Conservation (phyloP, 176 grass and related monocot species). For the Zoysia pacifica region DNA sequence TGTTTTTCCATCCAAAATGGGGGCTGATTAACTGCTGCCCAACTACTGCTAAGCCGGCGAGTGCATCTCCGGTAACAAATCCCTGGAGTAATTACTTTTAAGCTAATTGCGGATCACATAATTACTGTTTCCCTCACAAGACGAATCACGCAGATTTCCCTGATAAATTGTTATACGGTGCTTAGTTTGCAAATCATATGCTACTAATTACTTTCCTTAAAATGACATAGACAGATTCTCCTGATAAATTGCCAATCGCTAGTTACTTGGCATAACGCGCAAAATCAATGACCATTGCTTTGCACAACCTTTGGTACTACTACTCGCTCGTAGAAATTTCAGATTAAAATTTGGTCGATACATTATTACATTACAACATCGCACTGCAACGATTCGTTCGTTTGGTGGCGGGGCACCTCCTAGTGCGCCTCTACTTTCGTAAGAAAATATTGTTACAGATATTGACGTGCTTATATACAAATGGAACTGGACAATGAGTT, state of each 20-base stretch:
- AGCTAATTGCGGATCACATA: not conserved
- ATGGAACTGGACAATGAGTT: conserved; percentile 32
- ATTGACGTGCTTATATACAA: conserved; percentile 48
- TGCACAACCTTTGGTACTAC: not conserved
- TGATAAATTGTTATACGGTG: not conserved
- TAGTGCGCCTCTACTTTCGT: conserved; percentile 32
- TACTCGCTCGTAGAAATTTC: not conserved
- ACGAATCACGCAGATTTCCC: not conserved
- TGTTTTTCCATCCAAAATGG: not conserved
- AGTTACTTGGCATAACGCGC: not conserved
- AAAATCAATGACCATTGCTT: not conserved
- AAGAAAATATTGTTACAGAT: conserved; percentile 42
- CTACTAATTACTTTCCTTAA: not conserved
- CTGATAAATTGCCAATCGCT: not conserved
- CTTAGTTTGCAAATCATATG: not conserved
- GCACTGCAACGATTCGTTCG: conserved; percentile 31
- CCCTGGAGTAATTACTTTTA: not conserved
- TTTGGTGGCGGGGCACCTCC: conserved; percentile 27
- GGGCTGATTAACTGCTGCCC: not conserved
- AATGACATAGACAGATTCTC: not conserved
- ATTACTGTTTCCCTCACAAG: not conserved
- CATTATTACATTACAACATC: conserved; percentile 50
- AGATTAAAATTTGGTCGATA: conserved; percentile 22
- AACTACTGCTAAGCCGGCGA: not conserved
- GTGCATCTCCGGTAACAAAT: not conserved